Evolutionary conservation across 1,284 basidiomycete genomes (phyloP).

Genomic region (Golubevia pallescens): DNA sequence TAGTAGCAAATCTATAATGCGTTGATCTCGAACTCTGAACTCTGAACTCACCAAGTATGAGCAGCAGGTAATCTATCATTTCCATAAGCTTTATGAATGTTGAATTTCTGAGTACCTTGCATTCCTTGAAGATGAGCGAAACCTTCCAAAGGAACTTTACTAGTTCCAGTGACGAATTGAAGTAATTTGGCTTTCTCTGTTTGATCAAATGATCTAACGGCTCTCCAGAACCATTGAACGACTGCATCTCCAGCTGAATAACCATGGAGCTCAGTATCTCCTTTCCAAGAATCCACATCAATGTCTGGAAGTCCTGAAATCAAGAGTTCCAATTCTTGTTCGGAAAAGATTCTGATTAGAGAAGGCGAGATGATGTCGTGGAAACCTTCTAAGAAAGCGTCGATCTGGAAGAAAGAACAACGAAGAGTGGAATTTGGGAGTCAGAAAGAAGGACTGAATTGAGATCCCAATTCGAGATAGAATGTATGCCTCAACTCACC

Average conservation of each 20-base stretch:
- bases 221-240: slow-evolving; percentile 99
- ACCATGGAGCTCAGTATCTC: slow-evolving; percentile 88
- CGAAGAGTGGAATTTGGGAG: not conserved
- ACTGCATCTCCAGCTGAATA: slow-evolving; percentile 85
- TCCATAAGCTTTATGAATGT: slow-evolving; percentile 91
- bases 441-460: not conserved
- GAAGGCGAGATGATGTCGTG: slow-evolving; percentile 84
- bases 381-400: slow-evolving; percentile 87
- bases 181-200: slow-evolving; percentile 88
- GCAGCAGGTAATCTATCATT: slow-evolving; percentile 85
- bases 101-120: slow-evolving; percentile 92
- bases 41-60: slow-evolving; percentile 76
- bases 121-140: slow-evolving; percentile 92
- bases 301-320: slow-evolving; percentile 98
- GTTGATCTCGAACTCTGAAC: not conserved
- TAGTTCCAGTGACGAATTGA: slow-evolving; percentile 91
- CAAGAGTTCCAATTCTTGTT: slow-evolving; percentile 95
- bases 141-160: slow-evolving; percentile 89
- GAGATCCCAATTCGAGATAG: not conserved
- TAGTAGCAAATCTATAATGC: too few species aligned
- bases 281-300: slow-evolving; percentile 97
- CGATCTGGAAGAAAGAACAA: slow-evolving; percentile 55
- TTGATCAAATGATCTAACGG: slow-evolving; percentile 93
- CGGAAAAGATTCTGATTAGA: slow-evolving; percentile 78
- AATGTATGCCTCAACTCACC: slow-evolving; percentile 67